phyloP scores from a whole-genome alignment of 163 green algal species.

The Chlamydomonas reinhardtii region DNA sequence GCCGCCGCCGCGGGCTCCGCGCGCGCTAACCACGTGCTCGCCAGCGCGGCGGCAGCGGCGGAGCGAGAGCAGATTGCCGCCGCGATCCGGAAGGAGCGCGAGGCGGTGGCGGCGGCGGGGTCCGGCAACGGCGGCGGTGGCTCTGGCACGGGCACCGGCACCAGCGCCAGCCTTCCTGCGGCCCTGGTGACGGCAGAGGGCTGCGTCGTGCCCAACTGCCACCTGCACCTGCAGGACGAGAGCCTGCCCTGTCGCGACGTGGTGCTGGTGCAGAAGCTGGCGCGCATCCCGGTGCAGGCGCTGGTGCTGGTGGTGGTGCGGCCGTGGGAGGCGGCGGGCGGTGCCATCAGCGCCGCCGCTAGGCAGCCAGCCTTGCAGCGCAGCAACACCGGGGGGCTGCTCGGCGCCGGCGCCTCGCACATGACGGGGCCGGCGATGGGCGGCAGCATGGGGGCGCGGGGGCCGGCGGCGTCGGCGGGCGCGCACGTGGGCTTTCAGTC shows the following conservation, averaged over 20 bases:
- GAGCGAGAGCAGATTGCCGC: not conserved
- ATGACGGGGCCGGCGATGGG: too few relatives aligned
- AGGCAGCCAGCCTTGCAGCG: too few relatives aligned
- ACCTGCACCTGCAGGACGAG: constrained; percentile 14
- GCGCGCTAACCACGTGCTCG: not conserved
- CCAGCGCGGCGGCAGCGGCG: too few relatives aligned
- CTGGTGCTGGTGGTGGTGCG: constrained; percentile 34
- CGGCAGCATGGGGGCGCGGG: too few relatives aligned
- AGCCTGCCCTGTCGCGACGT: constrained; percentile 24
- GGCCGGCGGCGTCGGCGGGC: too few relatives aligned
- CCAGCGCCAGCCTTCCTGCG: not conserved
- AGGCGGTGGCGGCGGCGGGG: not conserved
- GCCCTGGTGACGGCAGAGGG: constrained; percentile 1
- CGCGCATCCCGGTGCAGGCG: constrained; percentile 25
- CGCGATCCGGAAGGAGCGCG: not conserved
- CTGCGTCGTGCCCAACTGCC: constrained; percentile 31
- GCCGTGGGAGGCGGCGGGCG: not conserved
- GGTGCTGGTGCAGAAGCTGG: constrained; percentile 30
- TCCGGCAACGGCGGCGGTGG: not conserved
- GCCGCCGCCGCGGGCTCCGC: too few relatives aligned
- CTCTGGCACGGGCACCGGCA: too few relatives aligned
- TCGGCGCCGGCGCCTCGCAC: too few relatives aligned
- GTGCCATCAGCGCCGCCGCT: too few relatives aligned
- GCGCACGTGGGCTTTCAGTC: too few relatives aligned
- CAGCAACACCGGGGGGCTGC: too few relatives aligned